Evolutionary conservation across 306 rosid genomes (phyloP), one percentile per base, ranked within the genome.

Genomic region (Amphicarpaea edgeworthii): DNA sequence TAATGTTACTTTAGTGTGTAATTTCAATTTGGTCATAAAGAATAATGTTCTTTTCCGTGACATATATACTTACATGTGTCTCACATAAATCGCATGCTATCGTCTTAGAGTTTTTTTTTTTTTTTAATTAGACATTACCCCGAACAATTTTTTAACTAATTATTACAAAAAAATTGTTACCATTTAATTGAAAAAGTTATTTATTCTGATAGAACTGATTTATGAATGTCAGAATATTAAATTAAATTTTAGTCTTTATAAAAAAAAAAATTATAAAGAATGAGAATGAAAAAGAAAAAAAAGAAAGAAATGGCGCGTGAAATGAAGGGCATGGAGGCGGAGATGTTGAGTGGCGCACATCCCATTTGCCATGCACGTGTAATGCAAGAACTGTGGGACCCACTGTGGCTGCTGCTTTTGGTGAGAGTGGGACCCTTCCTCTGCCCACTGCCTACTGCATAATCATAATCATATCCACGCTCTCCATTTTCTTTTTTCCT

Each of bases 291-390:
- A 28, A 28, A 2, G 32, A 28, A 30, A 4, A 0, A 30, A 3
- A 30, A 30, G 46, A 4, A 43, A 45, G 12, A 14, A 23, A 15
- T 28, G 23, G 65, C 50, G 76, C 76, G 76, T 71, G 63, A 2
- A 40, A 2, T 42, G 5, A 12, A 12, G 5, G 43, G 43, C 4
- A 9, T 8, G 72, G 40, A 66, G 59, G 45, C 60, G 73, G 73
- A 68, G 2, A 16, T 6, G 20, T 50, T 46, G 58, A 28, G 45
- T 47, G 21, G 21, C 7, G 20, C 46, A 46, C 20, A 70, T 50
- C 41, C 26, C 55, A 58, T 42, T 73, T 73, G 59, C 20, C 47
- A 26, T 60, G 70, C 78, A 73, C 70, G 78, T 73, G 78, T 60
- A 42, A 10, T 43, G 59, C 70, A 43, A 16, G 14, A 24, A 42